phyloP scores from a whole-genome alignment of 495 filamentous ascomycete species.

The Penicillium odoratum region DNA sequence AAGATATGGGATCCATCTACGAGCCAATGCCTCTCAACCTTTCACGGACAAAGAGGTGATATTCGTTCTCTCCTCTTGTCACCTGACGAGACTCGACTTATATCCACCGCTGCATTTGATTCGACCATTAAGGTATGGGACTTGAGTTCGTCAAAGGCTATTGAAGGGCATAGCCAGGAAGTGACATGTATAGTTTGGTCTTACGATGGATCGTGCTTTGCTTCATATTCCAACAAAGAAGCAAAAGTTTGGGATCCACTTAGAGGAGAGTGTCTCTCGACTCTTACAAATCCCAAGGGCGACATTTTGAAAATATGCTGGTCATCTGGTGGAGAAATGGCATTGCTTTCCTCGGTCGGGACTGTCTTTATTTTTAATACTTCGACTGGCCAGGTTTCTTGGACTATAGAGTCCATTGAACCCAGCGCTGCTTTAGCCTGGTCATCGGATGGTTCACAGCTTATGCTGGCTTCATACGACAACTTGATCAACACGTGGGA shows the following conservation, averaged over 20 bases:
- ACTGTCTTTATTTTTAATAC: not conserved
- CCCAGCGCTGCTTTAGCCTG: not conserved
- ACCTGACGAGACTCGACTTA: not conserved
- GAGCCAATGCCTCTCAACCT: slow-evolving; percentile 1
- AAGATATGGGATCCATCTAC: not conserved
- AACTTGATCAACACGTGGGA: not conserved
- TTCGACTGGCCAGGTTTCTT: not conserved
- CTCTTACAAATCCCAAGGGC: not conserved
- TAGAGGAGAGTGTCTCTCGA: not conserved
- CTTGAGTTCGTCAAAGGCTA: not conserved
- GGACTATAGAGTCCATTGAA: not conserved
- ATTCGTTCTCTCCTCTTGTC: not conserved
- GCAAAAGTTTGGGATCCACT: not conserved
- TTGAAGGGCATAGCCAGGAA: not conserved
- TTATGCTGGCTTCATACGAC: not conserved
- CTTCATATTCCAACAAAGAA: not conserved
- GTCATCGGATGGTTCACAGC: not conserved
- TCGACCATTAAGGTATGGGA: not conserved
- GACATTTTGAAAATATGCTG: not conserved
- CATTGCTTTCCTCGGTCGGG: not conserved
- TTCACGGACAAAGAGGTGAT: not conserved
- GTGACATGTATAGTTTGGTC: not conserved
- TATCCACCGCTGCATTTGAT: not conserved
- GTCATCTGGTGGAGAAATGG: not conserved
- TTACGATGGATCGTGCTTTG: not conserved